These are phyloP conservation scores for Encephalitozoon hellem DNA, from an alignment of 371 early-diverging fungal genomes.

Conservation along the genomic window DNA sequence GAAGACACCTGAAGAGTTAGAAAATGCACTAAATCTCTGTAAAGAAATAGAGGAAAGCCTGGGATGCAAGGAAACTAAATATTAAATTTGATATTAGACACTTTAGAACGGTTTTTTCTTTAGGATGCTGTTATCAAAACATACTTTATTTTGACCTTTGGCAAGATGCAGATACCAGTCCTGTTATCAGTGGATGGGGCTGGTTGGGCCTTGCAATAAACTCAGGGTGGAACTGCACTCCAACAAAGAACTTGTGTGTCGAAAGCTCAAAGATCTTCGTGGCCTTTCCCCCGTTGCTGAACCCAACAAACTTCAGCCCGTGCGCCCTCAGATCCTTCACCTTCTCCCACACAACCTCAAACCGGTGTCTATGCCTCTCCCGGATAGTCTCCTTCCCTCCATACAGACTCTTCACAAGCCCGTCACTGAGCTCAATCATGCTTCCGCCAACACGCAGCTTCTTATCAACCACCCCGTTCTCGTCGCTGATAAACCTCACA, in stretches of 20 bases:
- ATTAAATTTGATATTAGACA: background rate
- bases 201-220: slow-evolving; percentile 80
- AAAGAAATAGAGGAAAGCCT: background rate
- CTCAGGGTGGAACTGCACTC: slow-evolving; percentile 96
- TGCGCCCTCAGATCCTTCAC: slow-evolving; percentile 68
- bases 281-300: slow-evolving; percentile 78
- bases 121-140: background rate
- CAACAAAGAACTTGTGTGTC: slow-evolving; percentile 84
- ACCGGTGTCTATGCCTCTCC: slow-evolving; percentile 95
- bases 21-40: background rate
- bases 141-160: background rate
- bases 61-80: background rate
- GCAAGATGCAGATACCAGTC: slow-evolving; percentile 74
- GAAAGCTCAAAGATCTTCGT: slow-evolving; percentile 86
- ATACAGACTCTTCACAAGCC: slow-evolving; percentile 57
- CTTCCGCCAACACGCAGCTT: slow-evolving; percentile 86
- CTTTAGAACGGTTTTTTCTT: background rate
- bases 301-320: slow-evolving; percentile 80
- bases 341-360: slow-evolving; percentile 83
- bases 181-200: slow-evolving; percentile 82
- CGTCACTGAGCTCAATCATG: slow-evolving; percentile 70
- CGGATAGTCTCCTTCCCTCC: slow-evolving; percentile 67
- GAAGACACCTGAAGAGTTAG: background rate
- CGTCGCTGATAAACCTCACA: slow-evolving; percentile 84
- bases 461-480: slow-evolving; percentile 26